A percentile compares a stretch with the other conserved stretches of the same genome.
Conservation (phyloP, 108 stramenopile genomes). For the Pseudonitzschia pungens region DNA sequence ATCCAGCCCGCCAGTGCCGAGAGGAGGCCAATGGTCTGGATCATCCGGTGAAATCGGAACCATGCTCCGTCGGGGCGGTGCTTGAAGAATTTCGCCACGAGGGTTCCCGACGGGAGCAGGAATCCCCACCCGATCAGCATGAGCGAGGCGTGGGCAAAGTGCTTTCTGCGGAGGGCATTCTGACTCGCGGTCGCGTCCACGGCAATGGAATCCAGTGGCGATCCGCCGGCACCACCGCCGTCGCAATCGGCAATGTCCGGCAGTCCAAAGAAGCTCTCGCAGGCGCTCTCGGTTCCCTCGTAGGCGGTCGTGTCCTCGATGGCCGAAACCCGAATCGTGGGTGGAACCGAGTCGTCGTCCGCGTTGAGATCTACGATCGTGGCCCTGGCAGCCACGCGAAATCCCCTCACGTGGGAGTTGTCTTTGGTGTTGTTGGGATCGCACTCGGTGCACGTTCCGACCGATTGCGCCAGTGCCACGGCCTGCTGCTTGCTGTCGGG, state of each 20-base stretch:
- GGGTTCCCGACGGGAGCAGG: slow-evolving; percentile 29
- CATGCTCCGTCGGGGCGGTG: slow-evolving; percentile 30
- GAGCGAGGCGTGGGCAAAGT: slow-evolving; percentile 26
- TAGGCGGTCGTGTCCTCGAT: slow-evolving; percentile 1
- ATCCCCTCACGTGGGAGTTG: not conserved
- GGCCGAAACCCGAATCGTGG: not conserved
- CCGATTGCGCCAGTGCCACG: slow-evolving; percentile 10
- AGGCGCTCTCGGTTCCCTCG: not conserved
- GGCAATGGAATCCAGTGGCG: not conserved
- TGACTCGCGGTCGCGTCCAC: not conserved
- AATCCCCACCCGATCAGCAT: slow-evolving; percentile 43
- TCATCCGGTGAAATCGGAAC: slow-evolving; percentile 25
- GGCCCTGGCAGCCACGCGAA: not conserved
- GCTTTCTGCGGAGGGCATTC: not conserved
- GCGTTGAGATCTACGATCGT: not conserved
- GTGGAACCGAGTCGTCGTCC: not conserved
- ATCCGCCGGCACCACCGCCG: not conserved
- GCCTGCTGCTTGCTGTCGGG: slow-evolving; percentile 12
- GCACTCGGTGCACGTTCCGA: slow-evolving; percentile 18
- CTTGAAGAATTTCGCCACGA: slow-evolving; percentile 32
- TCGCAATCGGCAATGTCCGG: not conserved
- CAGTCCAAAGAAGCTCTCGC: not conserved
- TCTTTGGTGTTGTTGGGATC: not conserved
- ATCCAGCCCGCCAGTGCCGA: slow-evolving; percentile 32
- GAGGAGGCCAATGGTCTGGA: slow-evolving; percentile 21